Percentiles rank a stretch among this genome's conserved stretches.
Conservation (phyloP, 1,139 yeast species). For the Kluyveromyces sp. region DNA sequence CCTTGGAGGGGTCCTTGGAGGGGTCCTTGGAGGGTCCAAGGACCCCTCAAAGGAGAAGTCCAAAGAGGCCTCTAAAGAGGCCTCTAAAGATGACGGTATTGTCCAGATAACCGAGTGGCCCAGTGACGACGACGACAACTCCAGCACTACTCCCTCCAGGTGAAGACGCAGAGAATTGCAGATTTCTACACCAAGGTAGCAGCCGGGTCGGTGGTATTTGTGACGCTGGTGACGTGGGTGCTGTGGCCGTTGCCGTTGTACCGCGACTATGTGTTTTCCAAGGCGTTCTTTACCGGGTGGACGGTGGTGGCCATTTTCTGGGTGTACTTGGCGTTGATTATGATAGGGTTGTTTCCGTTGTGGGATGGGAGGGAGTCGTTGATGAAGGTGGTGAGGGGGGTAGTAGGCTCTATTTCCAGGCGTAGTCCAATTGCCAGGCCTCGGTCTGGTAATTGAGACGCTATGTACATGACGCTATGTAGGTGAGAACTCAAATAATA, state of each 20-base stretch:
- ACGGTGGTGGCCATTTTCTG: conserved; percentile 11
- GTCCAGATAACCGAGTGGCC: not conserved
- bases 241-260: conserved; percentile 11
- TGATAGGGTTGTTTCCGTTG: conserved; percentile 10
- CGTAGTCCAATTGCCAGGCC: too few relatives aligned
- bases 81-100: not conserved
- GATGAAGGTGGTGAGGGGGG: not conserved
- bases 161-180: conserved; percentile 6
- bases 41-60: not conserved
- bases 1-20: not conserved
- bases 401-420: too few relatives aligned
- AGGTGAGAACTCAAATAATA: too few relatives aligned
- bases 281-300: conserved; percentile 12
- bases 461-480: too few relatives aligned
- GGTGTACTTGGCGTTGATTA: conserved; percentile 11
- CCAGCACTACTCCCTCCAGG: conserved; percentile 25
- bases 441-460: too few relatives aligned
- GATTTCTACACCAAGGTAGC: conserved; percentile 9
- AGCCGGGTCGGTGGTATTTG: conserved; percentile 7
- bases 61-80: too few relatives aligned
- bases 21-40: too few relatives aligned
- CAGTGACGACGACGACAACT: conserved; percentile 14
- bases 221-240: conserved; percentile 10
- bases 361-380: not conserved
- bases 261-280: conserved; percentile 11